phyloP scores from a whole-genome alignment of 768 basidiomycete species.

The Lactarius pseudohatsudake region DNA sequence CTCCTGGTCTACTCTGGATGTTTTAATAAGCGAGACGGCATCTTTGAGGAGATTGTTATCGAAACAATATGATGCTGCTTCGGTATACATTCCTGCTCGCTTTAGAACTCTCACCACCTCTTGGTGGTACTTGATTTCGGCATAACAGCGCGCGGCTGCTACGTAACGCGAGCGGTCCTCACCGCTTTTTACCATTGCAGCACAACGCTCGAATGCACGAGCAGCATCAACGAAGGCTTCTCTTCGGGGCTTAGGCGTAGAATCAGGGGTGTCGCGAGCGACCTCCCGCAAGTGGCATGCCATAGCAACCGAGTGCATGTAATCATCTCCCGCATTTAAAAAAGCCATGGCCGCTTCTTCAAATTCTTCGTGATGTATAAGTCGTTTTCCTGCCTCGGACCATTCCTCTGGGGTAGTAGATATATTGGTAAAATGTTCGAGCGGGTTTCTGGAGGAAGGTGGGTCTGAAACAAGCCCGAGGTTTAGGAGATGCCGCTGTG shows the following conservation, averaged over 20 bases:
- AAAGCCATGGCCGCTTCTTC: conserved; percentile 22
- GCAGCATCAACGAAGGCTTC: conserved; percentile 14
- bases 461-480: conserved; percentile 4
- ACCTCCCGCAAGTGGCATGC: conserved; percentile 15
- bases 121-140: conserved; percentile 8
- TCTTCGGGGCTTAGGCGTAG: background rate
- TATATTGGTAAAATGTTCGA: conserved; percentile 7
- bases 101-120: conserved; percentile 15
- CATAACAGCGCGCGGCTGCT: conserved; percentile 18
- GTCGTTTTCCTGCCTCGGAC: conserved; percentile 16
- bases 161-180: background rate
- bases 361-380: conserved; percentile 6
- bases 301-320: conserved; percentile 2
- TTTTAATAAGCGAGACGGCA: conserved; percentile 13
- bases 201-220: conserved; percentile 7
- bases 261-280: conserved; percentile 13
- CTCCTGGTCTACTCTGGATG: conserved; percentile 4
- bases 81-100: conserved; percentile 12
- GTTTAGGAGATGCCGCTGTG: conserved; percentile 11
- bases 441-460: background rate
- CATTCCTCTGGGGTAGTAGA: conserved; percentile 17
- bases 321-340: conserved; percentile 11
- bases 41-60: conserved; percentile 18
- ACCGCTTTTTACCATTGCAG: background rate
- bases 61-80: conserved; percentile 23